Evolutionary conservation across 2,329 filamentous ascomycete genomes (phyloP).

Genomic region (Acephala macrosclerotiorum): DNA sequence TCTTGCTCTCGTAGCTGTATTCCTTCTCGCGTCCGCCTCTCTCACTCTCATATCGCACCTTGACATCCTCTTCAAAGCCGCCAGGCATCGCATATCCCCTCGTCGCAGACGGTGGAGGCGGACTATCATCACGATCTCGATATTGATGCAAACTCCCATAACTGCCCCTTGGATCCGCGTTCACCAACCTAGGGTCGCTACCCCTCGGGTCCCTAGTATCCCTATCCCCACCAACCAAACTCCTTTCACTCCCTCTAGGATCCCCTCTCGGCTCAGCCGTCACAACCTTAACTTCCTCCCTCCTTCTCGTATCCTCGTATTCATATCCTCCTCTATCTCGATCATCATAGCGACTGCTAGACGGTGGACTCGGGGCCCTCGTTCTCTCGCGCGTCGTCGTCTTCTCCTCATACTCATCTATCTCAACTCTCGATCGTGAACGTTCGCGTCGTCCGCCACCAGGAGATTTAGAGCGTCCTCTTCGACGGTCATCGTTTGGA

Average conservation of each 20-base stretch:
- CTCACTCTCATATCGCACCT: slow-evolving; percentile 25
- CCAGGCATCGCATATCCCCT: slow-evolving; percentile 32
- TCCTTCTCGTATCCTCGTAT: slow-evolving; percentile 12
- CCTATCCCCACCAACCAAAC: neutral
- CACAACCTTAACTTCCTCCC: slow-evolving; percentile 23
- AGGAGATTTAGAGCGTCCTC: slow-evolving; percentile 41
- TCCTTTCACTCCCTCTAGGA: slow-evolving; percentile 10
- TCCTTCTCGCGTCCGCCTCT: slow-evolving; percentile 33
- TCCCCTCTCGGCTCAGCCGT: slow-evolving; percentile 28
- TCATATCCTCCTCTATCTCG: slow-evolving; percentile 26
- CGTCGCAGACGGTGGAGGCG: neutral
- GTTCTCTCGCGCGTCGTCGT: slow-evolving; percentile 24
- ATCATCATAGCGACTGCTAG: slow-evolving; percentile 6
- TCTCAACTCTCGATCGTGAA: slow-evolving; percentile 33
- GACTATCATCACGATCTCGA: slow-evolving; percentile 17
- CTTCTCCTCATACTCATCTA: slow-evolving; percentile 21
- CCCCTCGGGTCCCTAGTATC: slow-evolving; percentile 7
- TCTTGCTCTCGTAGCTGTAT: slow-evolving; percentile 31
- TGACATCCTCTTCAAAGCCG: slow-evolving; percentile 31
- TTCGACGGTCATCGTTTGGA: slow-evolving; percentile 39
- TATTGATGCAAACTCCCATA: slow-evolving; percentile 24
- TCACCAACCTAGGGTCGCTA: neutral
- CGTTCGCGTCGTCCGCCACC: slow-evolving; percentile 38
- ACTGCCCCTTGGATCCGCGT: slow-evolving; percentile 15
- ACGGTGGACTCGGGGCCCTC: slow-evolving; percentile 28